Evolutionary conservation across 208 protist species (phyloP).

Genomic region (Acanthamoeba healyi): DNA sequence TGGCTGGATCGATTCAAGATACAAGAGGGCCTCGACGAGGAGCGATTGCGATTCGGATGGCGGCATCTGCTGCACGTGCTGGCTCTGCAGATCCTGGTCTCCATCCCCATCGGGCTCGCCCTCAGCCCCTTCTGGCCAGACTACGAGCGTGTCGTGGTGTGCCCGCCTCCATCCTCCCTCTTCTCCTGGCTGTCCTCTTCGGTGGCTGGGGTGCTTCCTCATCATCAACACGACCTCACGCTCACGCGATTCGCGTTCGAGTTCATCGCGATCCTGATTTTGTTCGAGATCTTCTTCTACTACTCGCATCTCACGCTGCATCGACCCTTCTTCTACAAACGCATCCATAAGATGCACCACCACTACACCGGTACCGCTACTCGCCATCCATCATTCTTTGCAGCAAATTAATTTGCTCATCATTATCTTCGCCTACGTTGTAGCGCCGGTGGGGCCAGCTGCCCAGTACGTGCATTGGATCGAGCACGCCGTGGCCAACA

Average conservation of each 20-base stretch:
- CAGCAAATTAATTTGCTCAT: not conserved
- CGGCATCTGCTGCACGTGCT: not conserved
- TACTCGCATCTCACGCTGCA: constrained; percentile 18
- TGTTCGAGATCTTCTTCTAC: constrained; percentile 59
- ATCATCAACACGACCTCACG: not conserved
- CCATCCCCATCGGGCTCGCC: not conserved
- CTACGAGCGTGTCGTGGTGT: not conserved
- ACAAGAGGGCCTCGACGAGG: not conserved
- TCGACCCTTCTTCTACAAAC: not conserved
- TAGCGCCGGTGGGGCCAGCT: not conserved
- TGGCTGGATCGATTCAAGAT: constrained; percentile 32
- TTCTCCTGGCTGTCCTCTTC: not conserved
- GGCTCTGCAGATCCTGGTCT: not conserved
- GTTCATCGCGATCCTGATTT: not conserved
- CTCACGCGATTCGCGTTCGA: not conserved
- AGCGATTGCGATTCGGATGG: not conserved
- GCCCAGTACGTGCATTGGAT: constrained; percentile 32
- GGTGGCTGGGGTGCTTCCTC: not conserved
- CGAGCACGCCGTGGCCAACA: constrained; percentile 14
- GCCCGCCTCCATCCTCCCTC: not conserved
- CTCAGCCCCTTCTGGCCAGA: not conserved
- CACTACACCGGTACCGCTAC: constrained; percentile 47
- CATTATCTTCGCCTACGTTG: not conserved
- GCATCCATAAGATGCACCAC: constrained; percentile 21
- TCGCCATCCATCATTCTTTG: not conserved